Base-by-base conservation (phyloP, 352 stramenopile genomes). In the Globisporangium ultimum region DNA sequence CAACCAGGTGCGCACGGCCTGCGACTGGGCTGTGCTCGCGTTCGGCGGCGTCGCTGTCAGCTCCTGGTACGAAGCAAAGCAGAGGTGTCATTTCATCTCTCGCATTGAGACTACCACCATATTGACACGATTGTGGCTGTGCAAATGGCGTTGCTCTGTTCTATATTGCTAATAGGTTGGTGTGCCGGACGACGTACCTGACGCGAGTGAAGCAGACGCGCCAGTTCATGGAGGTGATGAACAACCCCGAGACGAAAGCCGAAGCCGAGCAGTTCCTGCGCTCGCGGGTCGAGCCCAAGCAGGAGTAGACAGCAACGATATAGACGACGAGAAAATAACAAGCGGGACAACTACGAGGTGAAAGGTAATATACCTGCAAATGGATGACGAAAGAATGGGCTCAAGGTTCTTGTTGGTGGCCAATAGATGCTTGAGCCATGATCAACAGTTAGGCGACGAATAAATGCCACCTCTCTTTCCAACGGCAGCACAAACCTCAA, bases 161-260 rank as follows among this genome's bases (percentile, higher is more conserved):
- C 24, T 9, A 7, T 47, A 41, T 17, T 64, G 28, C 10, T 14
- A 4, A 21, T 14, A 91, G 84, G 74, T 21, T 89, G 22, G 68
- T 93, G 32, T 95, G 85, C 41, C 68, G 72, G 24, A 64, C 75
- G 21, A 62, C 78, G 54, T 84, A 91, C 60, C 55, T 79, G 36
- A 61, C 68, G 15, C 74, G 76, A 47, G 64, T 75, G 34, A 69
- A 55, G 21, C 81, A 91, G 69, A 93, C 78, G 38, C 78, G 83
- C 4, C 61, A 89, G 49, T 92, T 92, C 65, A 92, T 92, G 82
- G 82, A 90, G 49, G 68, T 83, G 10, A 92, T 92, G 82, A 92
- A 92, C 71, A 76, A 92, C 70, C 82, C 82, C 7, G 74, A 83
- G 17, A 78, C 72, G 32, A 87, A 84, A 46, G 66, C 76, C 3